A percentile compares a stretch with the other conserved stretches of the same genome.
Conservation (phyloP, 75 land plant genomes). For the Sequoiadendron giganteum region DNA sequence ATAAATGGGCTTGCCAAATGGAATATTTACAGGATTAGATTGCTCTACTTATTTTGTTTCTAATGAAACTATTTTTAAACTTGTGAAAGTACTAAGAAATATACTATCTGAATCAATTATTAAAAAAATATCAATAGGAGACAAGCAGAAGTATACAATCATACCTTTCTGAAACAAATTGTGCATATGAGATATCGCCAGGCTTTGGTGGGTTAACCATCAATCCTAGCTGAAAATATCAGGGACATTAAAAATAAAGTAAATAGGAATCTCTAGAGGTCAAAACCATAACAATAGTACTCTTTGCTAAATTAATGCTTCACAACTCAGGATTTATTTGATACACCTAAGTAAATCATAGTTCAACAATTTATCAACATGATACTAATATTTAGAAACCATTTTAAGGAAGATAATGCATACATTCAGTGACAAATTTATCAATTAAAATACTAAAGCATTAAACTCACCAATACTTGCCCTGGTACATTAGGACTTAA, state of each 20-base stretch:
- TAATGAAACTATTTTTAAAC: neutral
- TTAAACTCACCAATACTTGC: slow-evolving; percentile 86
- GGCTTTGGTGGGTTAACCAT: slow-evolving; percentile 98
- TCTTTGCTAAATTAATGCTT: neutral
- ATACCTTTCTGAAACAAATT: slow-evolving; percentile 78
- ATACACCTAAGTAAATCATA: neutral
- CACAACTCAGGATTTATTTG: neutral
- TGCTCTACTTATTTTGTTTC: neutral
- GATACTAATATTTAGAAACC: neutral
- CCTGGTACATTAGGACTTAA: slow-evolving; percentile 93
- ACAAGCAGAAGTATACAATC: neutral
- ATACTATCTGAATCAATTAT: neutral
- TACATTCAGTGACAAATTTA: neutral
- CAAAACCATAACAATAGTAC: neutral
- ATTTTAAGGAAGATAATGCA: neutral
- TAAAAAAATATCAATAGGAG: neutral
- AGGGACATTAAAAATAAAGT: neutral
- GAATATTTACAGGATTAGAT: neutral
- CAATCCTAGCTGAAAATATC: slow-evolving; percentile 63
- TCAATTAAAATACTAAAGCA: neutral
- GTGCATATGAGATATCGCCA: slow-evolving; percentile 81
- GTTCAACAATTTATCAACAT: neutral
- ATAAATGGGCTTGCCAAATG: neutral
- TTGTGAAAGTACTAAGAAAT: neutral
- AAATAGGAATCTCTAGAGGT: neutral